Percentiles rank a stretch among this genome's conserved stretches.
Conservation (phyloP, 306 rosid species). For the Prunus padus region DNA sequence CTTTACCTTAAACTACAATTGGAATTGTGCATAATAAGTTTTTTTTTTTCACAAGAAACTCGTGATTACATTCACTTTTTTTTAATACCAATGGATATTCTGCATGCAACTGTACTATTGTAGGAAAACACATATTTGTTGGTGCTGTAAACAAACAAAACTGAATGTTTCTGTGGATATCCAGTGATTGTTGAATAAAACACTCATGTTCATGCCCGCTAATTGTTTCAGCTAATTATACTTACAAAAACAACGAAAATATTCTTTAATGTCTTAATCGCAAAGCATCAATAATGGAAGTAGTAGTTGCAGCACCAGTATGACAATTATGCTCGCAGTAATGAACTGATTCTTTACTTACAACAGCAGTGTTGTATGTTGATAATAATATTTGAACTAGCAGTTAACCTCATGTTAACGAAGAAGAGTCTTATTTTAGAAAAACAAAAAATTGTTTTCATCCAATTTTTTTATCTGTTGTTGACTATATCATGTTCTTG, state of each 20-base stretch:
- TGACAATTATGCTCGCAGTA: background rate
- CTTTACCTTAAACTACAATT: too few relatives aligned
- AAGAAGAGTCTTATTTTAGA: too few relatives aligned
- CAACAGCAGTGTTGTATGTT: background rate
- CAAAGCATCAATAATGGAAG: too few relatives aligned
- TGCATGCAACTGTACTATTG: too few relatives aligned
- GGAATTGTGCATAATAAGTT: too few relatives aligned
- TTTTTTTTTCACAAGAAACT: too few relatives aligned
- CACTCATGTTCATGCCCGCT: too few relatives aligned
- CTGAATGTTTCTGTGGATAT: too few relatives aligned
- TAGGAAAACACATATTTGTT: too few relatives aligned
- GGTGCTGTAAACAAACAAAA: too few relatives aligned
- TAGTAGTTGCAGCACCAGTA: background rate
- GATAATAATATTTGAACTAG: background rate
- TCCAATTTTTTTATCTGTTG: slow-evolving; percentile 10
- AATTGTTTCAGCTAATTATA: background rate
- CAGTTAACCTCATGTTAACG: background rate
- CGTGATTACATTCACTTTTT: too few relatives aligned
- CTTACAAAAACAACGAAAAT: background rate
- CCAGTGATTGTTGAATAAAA: background rate
- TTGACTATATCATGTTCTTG: slow-evolving; percentile 35
- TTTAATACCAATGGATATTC: too few relatives aligned
- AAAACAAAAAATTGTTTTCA: background rate
- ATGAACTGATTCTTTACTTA: background rate
- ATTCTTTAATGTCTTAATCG: background rate